A percentile compares a stretch with the other conserved stretches of the same genome.
These are phyloP conservation scores for Petunia hybrid DNA, from an alignment of 305 asterid species.

Conservation along the genomic window DNA sequence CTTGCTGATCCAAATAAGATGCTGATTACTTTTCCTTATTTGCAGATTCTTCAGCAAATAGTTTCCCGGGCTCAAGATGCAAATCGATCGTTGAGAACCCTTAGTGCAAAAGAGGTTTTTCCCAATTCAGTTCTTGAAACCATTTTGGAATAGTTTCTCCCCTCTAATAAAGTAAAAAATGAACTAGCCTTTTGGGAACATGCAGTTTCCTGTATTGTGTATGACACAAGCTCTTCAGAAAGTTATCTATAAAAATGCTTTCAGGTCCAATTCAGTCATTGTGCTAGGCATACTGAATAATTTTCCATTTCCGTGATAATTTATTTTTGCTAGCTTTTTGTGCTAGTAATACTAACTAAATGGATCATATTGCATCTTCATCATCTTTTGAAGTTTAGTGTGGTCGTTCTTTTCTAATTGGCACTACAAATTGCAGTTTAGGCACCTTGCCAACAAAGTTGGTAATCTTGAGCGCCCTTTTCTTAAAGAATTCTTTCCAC, in stretches of 20 bases:
- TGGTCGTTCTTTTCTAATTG: slow-evolving; percentile 35
- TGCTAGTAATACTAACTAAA: slow-evolving; percentile 25
- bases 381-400: background rate
- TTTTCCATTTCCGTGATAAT: background rate
- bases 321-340: background rate
- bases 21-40: slow-evolving; percentile 36
- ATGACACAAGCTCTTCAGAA: background rate
- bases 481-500: slow-evolving; percentile 98
- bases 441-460: slow-evolving; percentile 97
- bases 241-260: slow-evolving; percentile 17
- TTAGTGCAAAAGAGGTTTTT: slow-evolving; percentile 92
- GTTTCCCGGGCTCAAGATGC: slow-evolving; percentile 74
- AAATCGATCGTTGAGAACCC: slow-evolving; percentile 76
- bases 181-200: background rate
- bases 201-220: slow-evolving; percentile 2
- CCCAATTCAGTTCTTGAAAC: slow-evolving; percentile 24
- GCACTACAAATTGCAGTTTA: slow-evolving; percentile 69
- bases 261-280: slow-evolving; percentile 7
- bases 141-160: background rate
- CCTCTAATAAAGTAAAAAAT: background rate
- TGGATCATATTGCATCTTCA: slow-evolving; percentile 24
- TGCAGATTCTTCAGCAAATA: slow-evolving; percentile 89
- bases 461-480: slow-evolving; percentile 99
- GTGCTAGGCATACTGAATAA: background rate
- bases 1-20: slow-evolving; percentile 21